Evolutionary conservation across 2,329 filamentous ascomycete species (phyloP).

Genomic region (Fusarium sp.): DNA sequence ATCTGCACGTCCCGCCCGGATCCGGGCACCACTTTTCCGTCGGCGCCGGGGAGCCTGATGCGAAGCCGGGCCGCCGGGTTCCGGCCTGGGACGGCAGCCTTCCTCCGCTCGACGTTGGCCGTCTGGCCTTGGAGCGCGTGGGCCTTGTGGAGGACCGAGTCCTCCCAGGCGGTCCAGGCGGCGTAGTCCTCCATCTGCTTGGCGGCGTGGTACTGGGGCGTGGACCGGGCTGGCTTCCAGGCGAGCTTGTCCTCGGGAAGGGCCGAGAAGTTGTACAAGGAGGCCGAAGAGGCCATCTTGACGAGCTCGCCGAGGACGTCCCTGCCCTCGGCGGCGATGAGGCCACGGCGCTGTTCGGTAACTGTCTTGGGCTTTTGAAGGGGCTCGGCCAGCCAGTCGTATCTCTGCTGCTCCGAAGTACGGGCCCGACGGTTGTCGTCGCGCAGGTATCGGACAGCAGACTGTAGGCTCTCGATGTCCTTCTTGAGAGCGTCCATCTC

Average conservation of each 20-base stretch:
- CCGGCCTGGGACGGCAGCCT: slow-evolving; percentile 44
- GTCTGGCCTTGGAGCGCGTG: slow-evolving; percentile 50
- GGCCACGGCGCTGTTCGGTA: slow-evolving; percentile 61
- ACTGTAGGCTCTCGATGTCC: slow-evolving; percentile 74
- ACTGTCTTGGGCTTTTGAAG: slow-evolving; percentile 61
- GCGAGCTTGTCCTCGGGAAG: slow-evolving; percentile 71
- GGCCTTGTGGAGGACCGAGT: slow-evolving; percentile 66
- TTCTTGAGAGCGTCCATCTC: slow-evolving; percentile 79
- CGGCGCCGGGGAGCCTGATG: slow-evolving; percentile 61
- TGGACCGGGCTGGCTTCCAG: slow-evolving; percentile 74
- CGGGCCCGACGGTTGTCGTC: slow-evolving; percentile 75
- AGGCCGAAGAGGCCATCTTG: slow-evolving; percentile 67
- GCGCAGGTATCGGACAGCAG: slow-evolving; percentile 75
- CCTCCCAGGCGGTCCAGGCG: slow-evolving; percentile 70
- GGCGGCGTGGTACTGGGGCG: slow-evolving; percentile 75
- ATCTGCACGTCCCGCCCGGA: slow-evolving; percentile 60
- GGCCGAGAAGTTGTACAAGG: slow-evolving; percentile 69
- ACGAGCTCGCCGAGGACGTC: slow-evolving; percentile 75
- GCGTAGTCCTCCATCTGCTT: slow-evolving; percentile 75
- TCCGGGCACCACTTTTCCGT: slow-evolving; percentile 59
- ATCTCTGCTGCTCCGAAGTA: slow-evolving; percentile 64
- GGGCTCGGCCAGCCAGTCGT: slow-evolving; percentile 73
- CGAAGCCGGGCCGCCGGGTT: slow-evolving; percentile 61
- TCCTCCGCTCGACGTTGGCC: slow-evolving; percentile 37
- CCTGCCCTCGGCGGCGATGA: slow-evolving; percentile 71